Base-by-base conservation (phyloP, 192 early-diverging fungal genomes). In the Thamnidium elegans region DNA sequence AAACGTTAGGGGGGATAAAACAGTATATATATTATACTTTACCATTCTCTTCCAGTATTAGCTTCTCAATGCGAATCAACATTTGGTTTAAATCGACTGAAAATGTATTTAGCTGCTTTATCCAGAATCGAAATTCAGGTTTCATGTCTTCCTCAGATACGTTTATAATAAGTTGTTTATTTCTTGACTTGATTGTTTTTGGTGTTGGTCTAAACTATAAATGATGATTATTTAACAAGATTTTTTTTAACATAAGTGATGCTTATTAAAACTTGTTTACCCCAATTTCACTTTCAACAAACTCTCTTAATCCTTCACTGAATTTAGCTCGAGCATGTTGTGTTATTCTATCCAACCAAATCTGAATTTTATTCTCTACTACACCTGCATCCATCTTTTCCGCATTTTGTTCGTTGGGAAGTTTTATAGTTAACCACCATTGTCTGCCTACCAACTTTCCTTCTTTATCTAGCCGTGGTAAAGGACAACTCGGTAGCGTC, bases 211-310 rank as follows among this genome's bases (percentile, higher is more conserved):
- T 66, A 58, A 59, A 72, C 65, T 58, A 72, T 20, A 46, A 51
- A 31, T 1, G 26, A 39, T 39, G 9, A 9, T 9, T 10, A 39
- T 39, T 39, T 39, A 23, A 15, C 8, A 58, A 19, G 3, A n/a
- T n/a, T n/a, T n/a, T n/a, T n/a, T n/a, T n/a, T n/a, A 44, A 58
- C 5, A 58, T 39, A 36, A 42, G 7, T 10, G 26, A 62, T 26
- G 46, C 14, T 42, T 14, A 21, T 32, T 6, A 52, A 11, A 19
- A 21, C 52, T 50, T 50, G 23, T 20, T 36, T 63, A 70, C 68
- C 45, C 71, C 71, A 17, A 65, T 51, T 54, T 73, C 71, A 52
- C 66, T 68, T 42, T 73, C 71, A 32, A 73, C 62, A 65, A 73
- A 73, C 43, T 73, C 71, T 21, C 65, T 66, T 30, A 73, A 52